A percentile compares a stretch with the other conserved stretches of the same genome.
These are phyloP conservation scores for Trypanosoma melophagium DNA, from an alignment of 208 protist species.

Conservation along the genomic window DNA sequence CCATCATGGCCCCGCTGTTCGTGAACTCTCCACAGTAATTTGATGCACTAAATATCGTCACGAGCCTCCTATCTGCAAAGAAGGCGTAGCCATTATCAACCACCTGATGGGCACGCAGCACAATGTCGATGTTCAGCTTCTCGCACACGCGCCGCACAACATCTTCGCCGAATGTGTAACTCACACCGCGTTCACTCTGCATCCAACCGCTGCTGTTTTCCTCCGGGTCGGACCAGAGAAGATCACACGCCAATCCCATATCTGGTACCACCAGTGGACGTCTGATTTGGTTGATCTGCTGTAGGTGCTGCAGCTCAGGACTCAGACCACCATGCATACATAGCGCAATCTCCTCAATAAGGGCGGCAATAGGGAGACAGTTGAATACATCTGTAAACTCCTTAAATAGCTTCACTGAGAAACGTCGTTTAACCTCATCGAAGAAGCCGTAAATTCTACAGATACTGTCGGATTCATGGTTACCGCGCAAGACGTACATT, in stretches of 20 bases:
- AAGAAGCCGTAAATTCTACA: slow-evolving; percentile 92
- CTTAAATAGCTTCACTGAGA: slow-evolving; percentile 60
- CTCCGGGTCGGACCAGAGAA: slow-evolving; percentile 90
- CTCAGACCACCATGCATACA: slow-evolving; percentile 84
- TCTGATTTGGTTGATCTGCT: slow-evolving; percentile 70
- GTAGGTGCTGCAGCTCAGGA: slow-evolving; percentile 32
- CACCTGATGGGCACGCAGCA: slow-evolving; percentile 98
- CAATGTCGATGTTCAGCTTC: slow-evolving; percentile 97
- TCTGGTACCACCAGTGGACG: slow-evolving; percentile 70
- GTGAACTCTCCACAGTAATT: slow-evolving; percentile 99
- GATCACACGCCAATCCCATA: slow-evolving; percentile 65
- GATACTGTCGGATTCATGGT: slow-evolving; percentile 90
- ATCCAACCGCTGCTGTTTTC: slow-evolving; percentile 39
- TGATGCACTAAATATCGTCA: slow-evolving; percentile 99
- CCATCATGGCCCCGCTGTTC: slow-evolving; percentile 99
- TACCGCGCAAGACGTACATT: slow-evolving; percentile 84
- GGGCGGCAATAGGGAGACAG: slow-evolving; percentile 63
- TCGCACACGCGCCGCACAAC: slow-evolving; percentile 94
- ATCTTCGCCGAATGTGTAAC: slow-evolving; percentile 92
- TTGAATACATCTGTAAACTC: slow-evolving; percentile 55
- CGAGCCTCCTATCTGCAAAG: slow-evolving; percentile 97
- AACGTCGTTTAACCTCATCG: slow-evolving; percentile 80
- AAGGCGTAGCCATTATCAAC: slow-evolving; percentile 98
- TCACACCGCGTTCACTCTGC: slow-evolving; percentile 89
- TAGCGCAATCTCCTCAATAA: slow-evolving; percentile 58